A percentile compares a stretch with the other conserved stretches of the same genome.
Evolutionary conservation across 495 filamentous ascomycete species (phyloP).

Genomic region (Aspergillus asperescens): DNA sequence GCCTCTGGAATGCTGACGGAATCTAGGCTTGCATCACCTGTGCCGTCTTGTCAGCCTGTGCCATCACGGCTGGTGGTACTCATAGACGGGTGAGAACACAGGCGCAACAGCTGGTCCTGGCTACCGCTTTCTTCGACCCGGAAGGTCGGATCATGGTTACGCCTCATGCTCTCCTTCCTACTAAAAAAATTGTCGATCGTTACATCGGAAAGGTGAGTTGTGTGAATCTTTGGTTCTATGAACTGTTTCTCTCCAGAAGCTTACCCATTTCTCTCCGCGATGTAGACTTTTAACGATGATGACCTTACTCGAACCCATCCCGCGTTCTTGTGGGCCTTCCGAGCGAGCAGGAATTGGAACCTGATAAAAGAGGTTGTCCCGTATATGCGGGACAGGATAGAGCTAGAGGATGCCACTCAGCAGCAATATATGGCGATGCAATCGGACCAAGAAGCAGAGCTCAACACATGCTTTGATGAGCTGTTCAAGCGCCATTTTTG

Average conservation of each 20-base stretch:
- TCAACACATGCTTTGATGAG: conserved; percentile 58
- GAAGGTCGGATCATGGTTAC: conserved; percentile 74
- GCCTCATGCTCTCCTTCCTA: conserved; percentile 74
- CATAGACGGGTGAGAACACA: conserved; percentile 53
- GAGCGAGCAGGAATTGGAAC: conserved; percentile 71
- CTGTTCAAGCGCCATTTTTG: conserved; percentile 88
- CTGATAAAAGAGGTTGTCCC: conserved; percentile 61
- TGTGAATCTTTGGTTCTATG: not conserved
- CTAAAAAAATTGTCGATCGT: conserved; percentile 69
- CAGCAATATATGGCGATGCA: conserved; percentile 38
- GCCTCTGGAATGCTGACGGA: conserved; percentile 14
- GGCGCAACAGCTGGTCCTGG: conserved; percentile 74
- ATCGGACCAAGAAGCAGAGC: conserved; percentile 36
- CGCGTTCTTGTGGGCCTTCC: conserved; percentile 82
- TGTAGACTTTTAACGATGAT: conserved; percentile 61
- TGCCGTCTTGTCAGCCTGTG: conserved; percentile 50
- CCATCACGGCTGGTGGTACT: conserved; percentile 51
- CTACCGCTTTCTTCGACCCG: conserved; percentile 68
- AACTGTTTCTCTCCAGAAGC: not conserved
- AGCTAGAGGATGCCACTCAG: conserved; percentile 30
- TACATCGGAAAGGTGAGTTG: conserved; percentile 61
- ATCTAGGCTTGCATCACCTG: conserved; percentile 54
- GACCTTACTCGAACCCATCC: conserved; percentile 71
- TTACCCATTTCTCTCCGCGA: not conserved
- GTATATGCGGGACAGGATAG: conserved; percentile 59